Conservation (phyloP, 1,139 yeast species). For the Entelexis sorbosivorans region DNA sequence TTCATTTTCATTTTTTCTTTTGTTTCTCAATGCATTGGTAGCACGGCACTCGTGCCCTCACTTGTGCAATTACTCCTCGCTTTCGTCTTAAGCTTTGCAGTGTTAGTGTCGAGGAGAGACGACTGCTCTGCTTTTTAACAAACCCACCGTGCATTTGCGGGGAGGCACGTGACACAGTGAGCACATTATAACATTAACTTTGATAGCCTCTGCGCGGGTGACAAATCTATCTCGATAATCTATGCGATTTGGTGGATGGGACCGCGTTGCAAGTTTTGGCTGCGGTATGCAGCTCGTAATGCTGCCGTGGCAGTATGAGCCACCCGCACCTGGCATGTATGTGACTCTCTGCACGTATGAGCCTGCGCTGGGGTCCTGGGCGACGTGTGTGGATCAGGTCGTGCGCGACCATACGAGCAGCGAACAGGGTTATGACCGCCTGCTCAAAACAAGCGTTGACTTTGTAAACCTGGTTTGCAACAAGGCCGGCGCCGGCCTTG, state of each 20-base stretch:
- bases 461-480: conserved; percentile 11
- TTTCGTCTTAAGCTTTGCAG: no score
- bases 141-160: neutral
- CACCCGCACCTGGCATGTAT: conserved; percentile 12
- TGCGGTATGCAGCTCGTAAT: conserved; percentile 14
- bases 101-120: no score
- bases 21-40: no score
- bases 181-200: neutral
- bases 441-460: neutral
- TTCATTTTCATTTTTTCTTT: no score
- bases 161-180: neutral
- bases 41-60: no score
- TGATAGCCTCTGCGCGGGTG: neutral
- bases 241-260: conserved; percentile 16
- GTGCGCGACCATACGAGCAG: conserved; percentile 4
- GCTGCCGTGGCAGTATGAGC: conserved; percentile 13
- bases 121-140: neutral
- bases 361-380: conserved; percentile 20
- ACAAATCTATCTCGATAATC: conserved; percentile 8
- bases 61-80: no score
- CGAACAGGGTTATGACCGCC: neutral
- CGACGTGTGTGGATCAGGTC: conserved; percentile 14
- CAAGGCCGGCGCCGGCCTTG: conserved; percentile 13
- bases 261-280: conserved; percentile 15
- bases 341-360: conserved; percentile 13